Percentiles rank a stretch among this genome's conserved stretches.
Evolutionary conservation across 129 eudicot species (phyloP).

Genomic region (Calendula officinalis): DNA sequence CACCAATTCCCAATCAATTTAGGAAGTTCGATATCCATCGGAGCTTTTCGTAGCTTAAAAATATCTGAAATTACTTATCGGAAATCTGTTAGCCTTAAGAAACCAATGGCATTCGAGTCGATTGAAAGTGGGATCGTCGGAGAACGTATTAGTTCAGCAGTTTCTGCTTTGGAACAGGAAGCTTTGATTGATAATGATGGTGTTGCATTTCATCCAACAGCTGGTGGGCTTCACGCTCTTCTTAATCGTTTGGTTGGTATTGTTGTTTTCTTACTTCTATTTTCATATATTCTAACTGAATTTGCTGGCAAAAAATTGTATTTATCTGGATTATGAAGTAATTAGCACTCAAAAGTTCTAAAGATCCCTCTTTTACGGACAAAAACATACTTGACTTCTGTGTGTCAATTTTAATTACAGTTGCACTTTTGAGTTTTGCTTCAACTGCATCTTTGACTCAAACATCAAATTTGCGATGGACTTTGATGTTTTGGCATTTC

Average conservation of each 20-base stretch:
- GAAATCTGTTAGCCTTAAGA: slow-evolving; percentile 3
- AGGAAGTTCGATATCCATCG: slow-evolving; percentile 3
- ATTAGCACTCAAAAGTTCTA: neutral
- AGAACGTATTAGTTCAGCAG: neutral
- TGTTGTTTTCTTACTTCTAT: neutral
- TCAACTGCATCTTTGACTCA: too few species aligned
- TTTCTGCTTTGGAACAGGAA: slow-evolving; percentile 46
- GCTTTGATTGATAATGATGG: slow-evolving; percentile 28
- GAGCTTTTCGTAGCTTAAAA: slow-evolving; percentile 13
- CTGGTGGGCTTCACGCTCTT: slow-evolving; percentile 35
- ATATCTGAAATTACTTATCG: neutral
- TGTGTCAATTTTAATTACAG: neutral
- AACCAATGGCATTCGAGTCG: slow-evolving; percentile 13
- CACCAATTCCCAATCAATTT: slow-evolving; percentile 1
- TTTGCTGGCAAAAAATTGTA: neutral
- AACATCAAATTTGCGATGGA: neutral
- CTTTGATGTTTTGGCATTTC: neutral
- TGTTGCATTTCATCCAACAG: neutral
- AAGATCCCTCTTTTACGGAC: neutral
- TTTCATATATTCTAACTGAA: neutral
- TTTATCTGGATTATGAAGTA: neutral
- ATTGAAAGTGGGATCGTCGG: slow-evolving; percentile 20
- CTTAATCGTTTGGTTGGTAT: slow-evolving; percentile 51
- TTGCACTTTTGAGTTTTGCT: too few species aligned
- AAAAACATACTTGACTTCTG: neutral